Base-by-base conservation (phyloP, 108 stramenopile genomes). In the Cyclotella choctawhatcheeana region DNA sequence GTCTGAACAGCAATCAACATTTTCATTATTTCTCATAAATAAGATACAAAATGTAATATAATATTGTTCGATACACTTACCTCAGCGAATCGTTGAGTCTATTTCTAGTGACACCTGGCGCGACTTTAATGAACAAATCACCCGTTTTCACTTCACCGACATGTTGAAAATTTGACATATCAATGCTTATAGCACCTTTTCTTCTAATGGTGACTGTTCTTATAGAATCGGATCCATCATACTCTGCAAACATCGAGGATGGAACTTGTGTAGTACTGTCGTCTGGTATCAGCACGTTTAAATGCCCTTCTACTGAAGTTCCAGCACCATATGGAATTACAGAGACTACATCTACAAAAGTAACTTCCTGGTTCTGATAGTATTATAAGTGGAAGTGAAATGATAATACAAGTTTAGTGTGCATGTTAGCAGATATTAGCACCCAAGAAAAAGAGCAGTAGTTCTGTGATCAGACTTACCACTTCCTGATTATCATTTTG, bases 321-420 rank as follows among this genome's bases (percentile, higher is more conserved):
- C 97, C 97, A 0, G 84, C 92, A 3, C 98, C 98, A 86, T 85
- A 99, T 5, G 97, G 96, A 37, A 98, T 86, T 32, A 98, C 86
- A 1, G 97, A 91, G 26, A 95, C 87, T 8, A 60, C 14, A 44
- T 88, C 74, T 25, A 77, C 71, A 37, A 73, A 20, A n/a, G 69
- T 58, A 0, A 77, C 1, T 5, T 48, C 27, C 10, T 58, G 58
- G 2, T 48, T 50, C 7, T 24, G 43, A 5, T 58, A n/a, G n/a
- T n/a, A n/a, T n/a, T n/a, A n/a, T n/a, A n/a, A n/a, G n/a, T n/a
- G n/a, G n/a, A n/a, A n/a, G n/a, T n/a, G n/a, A n/a, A n/a, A n/a
- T n/a, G n/a, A n/a, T n/a, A n/a, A n/a, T n/a, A n/a, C n/a, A n/a
- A n/a, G n/a, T n/a, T n/a, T n/a, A n/a, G n/a, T n/a, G n/a, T n/a